phyloP scores from a whole-genome alignment of 2,329 filamentous ascomycete species.

The Penicillium sp. region DNA sequence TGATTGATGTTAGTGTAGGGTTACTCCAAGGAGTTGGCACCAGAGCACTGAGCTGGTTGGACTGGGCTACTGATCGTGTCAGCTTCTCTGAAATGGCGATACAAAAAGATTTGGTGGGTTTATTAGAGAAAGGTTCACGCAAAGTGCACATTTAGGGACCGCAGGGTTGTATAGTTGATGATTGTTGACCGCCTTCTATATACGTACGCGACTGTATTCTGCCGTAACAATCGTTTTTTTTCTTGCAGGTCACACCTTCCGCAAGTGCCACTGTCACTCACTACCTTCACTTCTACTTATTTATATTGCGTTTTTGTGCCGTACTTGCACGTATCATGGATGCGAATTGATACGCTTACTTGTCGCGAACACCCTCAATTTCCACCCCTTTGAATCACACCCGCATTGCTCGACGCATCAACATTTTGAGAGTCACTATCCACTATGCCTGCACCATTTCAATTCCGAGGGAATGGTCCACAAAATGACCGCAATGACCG shows the following conservation, averaged over 20 bases:
- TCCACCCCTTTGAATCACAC: background rate
- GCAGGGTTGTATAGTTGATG: too few relatives aligned
- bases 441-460: constrained; percentile 14
- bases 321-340: background rate
- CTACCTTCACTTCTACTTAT: background rate
- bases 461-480: constrained; percentile 12
- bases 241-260: background rate
- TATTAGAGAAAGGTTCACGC: constrained; percentile 22
- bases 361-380: background rate
- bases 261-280: background rate
- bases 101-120: constrained; percentile 32
- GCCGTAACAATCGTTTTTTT: background rate
- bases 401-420: background rate
- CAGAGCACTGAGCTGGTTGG: constrained; percentile 59
- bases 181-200: background rate
- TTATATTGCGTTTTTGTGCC: background rate
- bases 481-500: background rate
- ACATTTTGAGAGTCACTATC: background rate
- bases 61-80: constrained; percentile 61
- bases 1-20: constrained; percentile 67
- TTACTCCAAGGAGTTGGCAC: constrained; percentile 55
- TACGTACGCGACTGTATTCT: background rate
- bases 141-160: background rate
- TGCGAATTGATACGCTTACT: background rate
- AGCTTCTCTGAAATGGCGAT: constrained; percentile 60